Evolutionary conservation across 2,329 filamentous ascomycete species (phyloP), one percentile per base, ranked within the genome.

Genomic region (Fusarium sp.): DNA sequence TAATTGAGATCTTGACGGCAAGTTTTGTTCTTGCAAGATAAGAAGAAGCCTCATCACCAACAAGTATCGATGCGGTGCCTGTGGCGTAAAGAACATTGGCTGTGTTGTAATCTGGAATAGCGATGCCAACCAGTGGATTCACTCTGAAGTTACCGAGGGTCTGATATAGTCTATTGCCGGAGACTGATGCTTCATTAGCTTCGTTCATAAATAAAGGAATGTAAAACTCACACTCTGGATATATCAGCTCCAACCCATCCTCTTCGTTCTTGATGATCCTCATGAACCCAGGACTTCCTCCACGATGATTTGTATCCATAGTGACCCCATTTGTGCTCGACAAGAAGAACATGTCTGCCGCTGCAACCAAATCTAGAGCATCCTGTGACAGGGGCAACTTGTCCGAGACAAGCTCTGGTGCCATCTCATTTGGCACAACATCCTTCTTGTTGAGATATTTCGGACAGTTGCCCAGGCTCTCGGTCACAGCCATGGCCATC

Each of bases 251-350:
- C 3, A 85, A 74, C 1, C 80, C 78, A 8, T 75, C 81, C 2
- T 83, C 83, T 30, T 85, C 81, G 64, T 93, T 91, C 25, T 87
- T 88, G 3, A 91, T 80, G 13, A 96, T 85, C 30, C 94, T 88
- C 25, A 96, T 84, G 77, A 97, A 96, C 0, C 94, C 94, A 2
- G 86, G 85, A 3, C 90, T 86, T 0, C 94, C 94, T 42, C 94
- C 94, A 10, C 94, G 89, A 76, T 94, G 90, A 78, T 97, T 97
- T 11, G 92, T 93, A 80, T 97, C 94, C 94, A 97, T 97, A 61
- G 90, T 90, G 19, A 84, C 80, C 19, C 88, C 86, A 75, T 92
- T 86, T 2, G 88, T 88, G 25, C 90, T 93, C 23, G 93, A 91
- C 43, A 97, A 83, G 82, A 97, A 97, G 80, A 97, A 91, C 74